Percentiles rank a stretch among this genome's conserved stretches.
Conservation (phyloP, 768 basidiomycete species). For the Lyophyllum decastes region DNA sequence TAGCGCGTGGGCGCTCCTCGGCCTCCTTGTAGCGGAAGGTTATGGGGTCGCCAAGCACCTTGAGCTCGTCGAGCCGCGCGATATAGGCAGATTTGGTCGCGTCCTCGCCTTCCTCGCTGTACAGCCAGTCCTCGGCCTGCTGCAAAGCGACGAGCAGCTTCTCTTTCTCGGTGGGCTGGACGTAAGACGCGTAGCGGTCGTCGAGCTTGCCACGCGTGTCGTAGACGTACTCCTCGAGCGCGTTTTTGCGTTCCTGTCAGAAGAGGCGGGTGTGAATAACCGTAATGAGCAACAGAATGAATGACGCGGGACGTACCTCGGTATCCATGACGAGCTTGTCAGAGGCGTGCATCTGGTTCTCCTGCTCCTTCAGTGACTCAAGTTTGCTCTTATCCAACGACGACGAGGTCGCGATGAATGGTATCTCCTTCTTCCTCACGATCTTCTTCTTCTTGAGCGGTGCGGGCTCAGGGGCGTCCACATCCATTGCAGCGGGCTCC, state of each 20-base stretch:
- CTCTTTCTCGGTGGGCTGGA: slow-evolving; percentile 74
- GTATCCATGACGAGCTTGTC: slow-evolving; percentile 99
- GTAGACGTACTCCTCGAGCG: slow-evolving; percentile 98
- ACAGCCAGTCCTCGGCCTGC: slow-evolving; percentile 95
- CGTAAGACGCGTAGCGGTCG: slow-evolving; percentile 78
- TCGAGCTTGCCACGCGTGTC: slow-evolving; percentile 93
- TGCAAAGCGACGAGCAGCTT: slow-evolving; percentile 69
- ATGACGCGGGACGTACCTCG: slow-evolving; percentile 57
- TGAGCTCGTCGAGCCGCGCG: slow-evolving; percentile 76
- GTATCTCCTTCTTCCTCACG: slow-evolving; percentile 80
- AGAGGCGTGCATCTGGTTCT: slow-evolving; percentile 83
- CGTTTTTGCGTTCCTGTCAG: slow-evolving; percentile 93
- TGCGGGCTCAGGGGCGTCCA: slow-evolving; percentile 46
- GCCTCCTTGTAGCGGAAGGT: slow-evolving; percentile 78
- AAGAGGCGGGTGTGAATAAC: not conserved
- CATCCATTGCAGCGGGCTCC: slow-evolving; percentile 69
- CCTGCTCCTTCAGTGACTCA: slow-evolving; percentile 73
- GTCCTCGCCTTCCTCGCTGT: slow-evolving; percentile 96
- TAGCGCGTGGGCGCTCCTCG: slow-evolving; percentile 77
- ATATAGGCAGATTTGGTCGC: slow-evolving; percentile 96
- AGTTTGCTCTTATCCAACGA: slow-evolving; percentile 66
- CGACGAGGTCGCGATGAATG: slow-evolving; percentile 65
- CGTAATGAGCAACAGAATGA: not conserved
- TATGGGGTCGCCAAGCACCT: slow-evolving; percentile 86
- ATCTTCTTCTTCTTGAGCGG: slow-evolving; percentile 85